phyloP scores from a whole-genome alignment of 148 eudicot species.

The Amaranthus palmeri region DNA sequence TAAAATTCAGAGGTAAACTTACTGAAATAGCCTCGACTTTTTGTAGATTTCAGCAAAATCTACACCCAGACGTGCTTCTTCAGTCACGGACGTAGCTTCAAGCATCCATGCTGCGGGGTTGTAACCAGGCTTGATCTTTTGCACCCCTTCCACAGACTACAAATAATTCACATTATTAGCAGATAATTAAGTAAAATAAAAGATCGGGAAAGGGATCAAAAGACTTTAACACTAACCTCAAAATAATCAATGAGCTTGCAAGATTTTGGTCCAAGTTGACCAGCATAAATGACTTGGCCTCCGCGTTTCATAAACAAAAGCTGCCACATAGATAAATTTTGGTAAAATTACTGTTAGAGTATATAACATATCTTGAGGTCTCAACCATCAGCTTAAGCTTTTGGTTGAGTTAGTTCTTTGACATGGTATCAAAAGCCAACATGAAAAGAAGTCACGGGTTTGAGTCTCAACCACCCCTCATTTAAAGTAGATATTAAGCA shows the following conservation, averaged over 20 bases:
- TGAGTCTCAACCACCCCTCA: no score
- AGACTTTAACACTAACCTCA: constrained; percentile 49
- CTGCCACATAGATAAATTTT: constrained; percentile 36
- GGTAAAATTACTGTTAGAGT: background rate
- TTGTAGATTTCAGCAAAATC: constrained; percentile 92
- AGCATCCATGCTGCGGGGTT: constrained; percentile 99
- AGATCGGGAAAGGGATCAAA: background rate
- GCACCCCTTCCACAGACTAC: constrained; percentile 83
- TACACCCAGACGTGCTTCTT: constrained; percentile 74
- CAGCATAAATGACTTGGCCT: constrained; percentile 94
- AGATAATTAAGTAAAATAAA: background rate
- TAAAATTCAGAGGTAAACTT: constrained; percentile 26
- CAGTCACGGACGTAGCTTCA: constrained; percentile 78
- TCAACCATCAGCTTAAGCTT: background rate
- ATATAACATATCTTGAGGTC: background rate
- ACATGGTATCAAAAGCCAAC: no score
- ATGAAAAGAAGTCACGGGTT: no score
- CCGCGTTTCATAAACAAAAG: constrained; percentile 97
- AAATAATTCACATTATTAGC: constrained; percentile 3
- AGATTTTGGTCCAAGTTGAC: constrained; percentile 82
- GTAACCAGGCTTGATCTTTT: constrained; percentile 72
- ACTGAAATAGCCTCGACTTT: constrained; percentile 66
- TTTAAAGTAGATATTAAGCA: no score
- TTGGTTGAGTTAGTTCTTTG: no score
- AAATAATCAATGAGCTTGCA: constrained; percentile 76